Conservation (phyloP, 176 grass and related monocot genomes). For the Canna indica region DNA sequence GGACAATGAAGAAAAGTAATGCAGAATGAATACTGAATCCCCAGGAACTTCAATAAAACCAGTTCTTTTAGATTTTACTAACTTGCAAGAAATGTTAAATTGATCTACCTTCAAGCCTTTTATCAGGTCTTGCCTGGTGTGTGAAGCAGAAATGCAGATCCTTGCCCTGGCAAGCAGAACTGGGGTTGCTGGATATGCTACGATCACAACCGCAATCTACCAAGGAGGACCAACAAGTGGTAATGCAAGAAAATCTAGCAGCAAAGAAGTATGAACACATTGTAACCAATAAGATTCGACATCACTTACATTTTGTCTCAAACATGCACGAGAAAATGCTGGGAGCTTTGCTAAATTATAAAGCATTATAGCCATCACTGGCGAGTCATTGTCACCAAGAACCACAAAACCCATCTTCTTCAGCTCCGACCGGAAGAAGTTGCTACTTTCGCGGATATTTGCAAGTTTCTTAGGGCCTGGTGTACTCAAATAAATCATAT, state of each 20-base stretch:
- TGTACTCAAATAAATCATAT: not conserved
- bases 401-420: conserved; percentile 13
- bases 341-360: conserved; percentile 6
- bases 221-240: too few species aligned
- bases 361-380: conserved; percentile 9
- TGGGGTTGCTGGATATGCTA: conserved; percentile 1
- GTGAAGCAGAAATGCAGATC: conserved; percentile 7
- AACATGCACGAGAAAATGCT: conserved; percentile 1
- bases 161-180: conserved; percentile 9
- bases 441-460: not conserved
- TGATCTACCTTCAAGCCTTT: conserved; percentile 2
- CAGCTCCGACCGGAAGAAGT: conserved; percentile 1
- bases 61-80: not conserved
- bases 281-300: not conserved
- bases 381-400: conserved; percentile 7
- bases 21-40: not conserved
- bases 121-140: not conserved
- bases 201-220: not conserved
- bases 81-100: not conserved
- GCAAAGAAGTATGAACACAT: not conserved
- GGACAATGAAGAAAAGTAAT: not conserved
- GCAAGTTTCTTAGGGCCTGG: not conserved
- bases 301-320: conserved; percentile 4
- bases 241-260: too few species aligned
- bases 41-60: not conserved